Evolutionary conservation across 345 rosid genomes (phyloP).

Genomic region (Salix koriyanagi): DNA sequence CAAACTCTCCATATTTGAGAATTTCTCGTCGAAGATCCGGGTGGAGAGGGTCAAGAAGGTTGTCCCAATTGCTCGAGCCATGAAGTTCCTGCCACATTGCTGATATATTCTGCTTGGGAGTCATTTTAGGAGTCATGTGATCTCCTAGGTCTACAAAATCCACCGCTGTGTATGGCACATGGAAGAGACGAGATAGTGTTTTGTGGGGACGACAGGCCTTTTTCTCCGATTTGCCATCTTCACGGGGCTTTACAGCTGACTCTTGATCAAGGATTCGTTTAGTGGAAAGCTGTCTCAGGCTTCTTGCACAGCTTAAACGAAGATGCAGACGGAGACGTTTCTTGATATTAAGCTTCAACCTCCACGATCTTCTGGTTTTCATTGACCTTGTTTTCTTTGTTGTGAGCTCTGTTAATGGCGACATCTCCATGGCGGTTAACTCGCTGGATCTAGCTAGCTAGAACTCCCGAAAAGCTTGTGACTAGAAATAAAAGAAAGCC

Average conservation of each 20-base stretch:
- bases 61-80: constrained; percentile 46
- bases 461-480: neutral
- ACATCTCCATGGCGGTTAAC: constrained; percentile 17
- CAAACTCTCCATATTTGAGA: constrained; percentile 58
- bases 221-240: constrained; percentile 16
- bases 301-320: constrained; percentile 23
- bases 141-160: constrained; percentile 56
- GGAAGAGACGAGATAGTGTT: constrained; percentile 39
- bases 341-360: constrained; percentile 30
- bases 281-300: constrained; percentile 26
- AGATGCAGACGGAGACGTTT: constrained; percentile 5
- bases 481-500: neutral
- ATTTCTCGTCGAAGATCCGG: constrained; percentile 54
- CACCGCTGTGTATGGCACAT: constrained; percentile 35
- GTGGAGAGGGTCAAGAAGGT: constrained; percentile 48
- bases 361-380: constrained; percentile 33
- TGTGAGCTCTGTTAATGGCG: constrained; percentile 17
- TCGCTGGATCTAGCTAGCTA: neutral
- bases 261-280: constrained; percentile 10
- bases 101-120: constrained; percentile 51
- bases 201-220: constrained; percentile 27
- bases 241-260: neutral
- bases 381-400: constrained; percentile 25
- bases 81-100: constrained; percentile 44
- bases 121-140: constrained; percentile 54